Base-by-base conservation (phyloP, 2,329 filamentous ascomycete species). In the Pyrenophora seminiperda region DNA sequence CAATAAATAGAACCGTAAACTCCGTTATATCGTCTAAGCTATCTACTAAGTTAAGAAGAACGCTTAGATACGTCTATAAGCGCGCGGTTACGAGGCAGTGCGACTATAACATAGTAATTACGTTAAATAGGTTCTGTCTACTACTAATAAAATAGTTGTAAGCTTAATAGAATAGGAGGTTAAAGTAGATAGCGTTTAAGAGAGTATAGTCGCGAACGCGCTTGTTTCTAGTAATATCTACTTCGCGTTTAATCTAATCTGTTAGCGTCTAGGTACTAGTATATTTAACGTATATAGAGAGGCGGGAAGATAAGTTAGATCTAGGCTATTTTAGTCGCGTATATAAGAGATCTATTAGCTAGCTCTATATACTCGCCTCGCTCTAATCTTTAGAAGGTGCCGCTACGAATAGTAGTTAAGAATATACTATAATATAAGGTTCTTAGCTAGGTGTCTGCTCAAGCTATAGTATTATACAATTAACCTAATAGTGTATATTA, bases 81-180 rank as follows among this genome's bases (percentile, higher is more conserved):
- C 38, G n/a, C 17, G 27, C 24, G 4, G 38, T 10, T 29, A 41
- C 38, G 15, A 24, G 38, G 5, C 38, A 14, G 24, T 41, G 38
- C 18, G 27, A 31, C 24, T 24, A 24, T 15, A 24, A 41, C 38
- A 24, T 24, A 31, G 24, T 9, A n/a, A 41, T 3, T 19, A 31
- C 30, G 24, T 41, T n/a, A 24, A 41, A 41, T 3, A 14, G 24
- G 14, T 7, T 24, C 18, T 7, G 38, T 41, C 24, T 18, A 14
- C 24, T 41, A 19, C 27, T 41, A 18, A 31, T 24, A 11, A 29
- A 41, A 31, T 41, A 24, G 11, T 41, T 24, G 17, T 24, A 41
- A 17, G 38, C 38, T 30, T 41, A 24, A 31, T 24, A 24, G 27
- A 41, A 41, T 11, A 41, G 38, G 38, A 41, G 24, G 14, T 41